Evolutionary conservation across 1,284 basidiomycete genomes (phyloP), one percentile per base, ranked within the genome.

Genomic region (Hymenochaete sp.): DNA sequence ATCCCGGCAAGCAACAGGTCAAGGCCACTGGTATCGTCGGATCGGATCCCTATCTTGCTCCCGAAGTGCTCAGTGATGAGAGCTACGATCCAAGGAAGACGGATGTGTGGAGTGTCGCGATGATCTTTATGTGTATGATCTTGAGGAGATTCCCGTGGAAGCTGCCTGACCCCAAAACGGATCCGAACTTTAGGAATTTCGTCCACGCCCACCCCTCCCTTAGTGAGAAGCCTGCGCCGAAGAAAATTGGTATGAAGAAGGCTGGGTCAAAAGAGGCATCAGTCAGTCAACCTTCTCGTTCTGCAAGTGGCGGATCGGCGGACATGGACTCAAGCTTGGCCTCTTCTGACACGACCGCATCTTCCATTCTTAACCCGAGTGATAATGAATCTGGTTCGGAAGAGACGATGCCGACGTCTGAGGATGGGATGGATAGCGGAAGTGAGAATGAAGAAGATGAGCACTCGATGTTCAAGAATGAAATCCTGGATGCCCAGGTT

Each of bases 81-180:
- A 74, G 75, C 25, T 98, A 98, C 65, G 96, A 99, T 64, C 95
- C 96, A 13, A 77, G 95, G 56, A 85, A 98, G 67, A 93, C 93
- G 9, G 96, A 99, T 59, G 93, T 99, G 11, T 99, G 96, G 96
- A 91, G 88, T 55, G 82, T 95, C 37, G 96, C 91, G 44, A 93
- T 99, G 66, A 98, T 99, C 58, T 98, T 98, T 72, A 80, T 98
- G 69, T 99, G 96, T 71, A 99, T 99, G 96, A 73, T 96, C 51
- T 75, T 99, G 37, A 77, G 95, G 42, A 78, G 96, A 41, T 99
- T 99, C 73, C 96, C 96, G 2, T 99, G 96, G 96, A 98, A 93
- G 67, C 85, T 98, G 49, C 93, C 95, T 18, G 95, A 99, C 63
- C 73, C 82, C 57, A 96, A 96, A 74, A 80, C 81, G 25, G 96